Base-by-base conservation (phyloP, 176 grass and related monocot genomes). In the Melocanna baccifera region DNA sequence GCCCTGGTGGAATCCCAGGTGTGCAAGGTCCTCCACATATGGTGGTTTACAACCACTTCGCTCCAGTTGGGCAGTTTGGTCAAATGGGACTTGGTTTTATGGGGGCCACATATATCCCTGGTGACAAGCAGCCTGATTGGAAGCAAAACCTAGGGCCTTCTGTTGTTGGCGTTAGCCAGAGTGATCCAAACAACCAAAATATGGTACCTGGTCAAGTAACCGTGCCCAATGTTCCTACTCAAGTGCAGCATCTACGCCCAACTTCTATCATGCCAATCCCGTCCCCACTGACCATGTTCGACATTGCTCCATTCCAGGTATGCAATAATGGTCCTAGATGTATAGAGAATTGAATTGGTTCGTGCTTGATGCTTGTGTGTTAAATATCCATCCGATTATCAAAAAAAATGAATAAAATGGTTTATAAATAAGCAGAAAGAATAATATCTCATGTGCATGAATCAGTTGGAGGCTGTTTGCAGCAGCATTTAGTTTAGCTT, bases 241-340 rank as follows among this genome's bases (percentile, higher is more conserved):
- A 86, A 77, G 87, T 96, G 14, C 93, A 85, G 22, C 91, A 96
- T 89, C 73, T 99, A 48, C 80, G 65, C 9, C 88, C 96, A 73
- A 79, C 87, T 73, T 95, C 96, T 62, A 85, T 99, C 78, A 92
- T 99, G 96, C 93, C 91, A 83, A 91, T 94, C 70, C 88, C 93
- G 0, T 83, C 90, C 46, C 90, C 90, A 48, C 22, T 99, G 81
- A 91, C 93, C 37, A 94, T 99, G 96, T 99, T 99, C 16, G 96
- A 99, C 69, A 99, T 99, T 59, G 84, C 85, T 64, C 91, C 93
- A 51, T 99, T 94, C 85, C 96, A 99, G 96, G 96, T 99, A 93
- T 80, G 73, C 40, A 52, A 36, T 73, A 82, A 13, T 65, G 32
- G 78, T 75, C 32, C 16, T 32, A 78, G 37, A 81, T 90, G 73